These are phyloP conservation scores for Acanthamoeba triangularis DNA, from an alignment of 208 protist genomes.

Conservation along the genomic window DNA sequence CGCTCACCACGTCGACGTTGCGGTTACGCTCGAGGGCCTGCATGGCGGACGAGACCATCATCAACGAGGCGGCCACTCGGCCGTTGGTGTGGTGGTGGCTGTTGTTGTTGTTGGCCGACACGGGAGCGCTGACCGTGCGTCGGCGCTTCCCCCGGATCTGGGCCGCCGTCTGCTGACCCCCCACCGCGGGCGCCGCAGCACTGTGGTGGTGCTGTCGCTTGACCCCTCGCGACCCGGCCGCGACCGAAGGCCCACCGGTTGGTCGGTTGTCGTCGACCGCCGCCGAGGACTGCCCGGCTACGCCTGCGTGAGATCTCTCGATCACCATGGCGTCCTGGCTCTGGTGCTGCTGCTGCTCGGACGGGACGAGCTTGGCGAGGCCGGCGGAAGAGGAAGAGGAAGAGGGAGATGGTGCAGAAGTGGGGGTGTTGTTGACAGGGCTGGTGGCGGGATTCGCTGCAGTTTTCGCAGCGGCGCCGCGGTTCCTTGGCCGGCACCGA, in stretches of 20 bases:
- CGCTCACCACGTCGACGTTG: constrained; percentile 17
- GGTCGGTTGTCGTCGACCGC: not conserved
- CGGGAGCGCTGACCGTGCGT: not conserved
- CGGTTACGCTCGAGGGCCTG: constrained; percentile 1
- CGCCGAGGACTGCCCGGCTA: not conserved
- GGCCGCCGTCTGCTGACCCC: not conserved
- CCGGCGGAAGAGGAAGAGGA: not conserved
- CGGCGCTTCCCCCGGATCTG: constrained; percentile 29
- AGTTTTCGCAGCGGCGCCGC: not conserved
- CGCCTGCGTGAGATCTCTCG: not conserved
- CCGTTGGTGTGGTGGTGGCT: not conserved
- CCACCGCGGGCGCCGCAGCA: too few species aligned
- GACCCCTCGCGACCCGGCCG: not conserved
- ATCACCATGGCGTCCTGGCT: not conserved
- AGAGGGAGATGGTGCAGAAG: not conserved
- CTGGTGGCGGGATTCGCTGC: not conserved
- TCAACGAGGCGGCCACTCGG: not conserved
- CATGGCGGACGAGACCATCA: too few species aligned
- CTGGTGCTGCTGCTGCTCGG: not conserved
- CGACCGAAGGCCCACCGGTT: not conserved
- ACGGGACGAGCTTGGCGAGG: not conserved
- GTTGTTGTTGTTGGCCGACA: too few species aligned
- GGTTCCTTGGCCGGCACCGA: constrained; percentile 36
- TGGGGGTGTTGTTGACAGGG: not conserved
- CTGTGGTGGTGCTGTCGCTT: not conserved